Conservation (phyloP, 768 basidiomycete species). For the Fomitopsis pulvina region DNA sequence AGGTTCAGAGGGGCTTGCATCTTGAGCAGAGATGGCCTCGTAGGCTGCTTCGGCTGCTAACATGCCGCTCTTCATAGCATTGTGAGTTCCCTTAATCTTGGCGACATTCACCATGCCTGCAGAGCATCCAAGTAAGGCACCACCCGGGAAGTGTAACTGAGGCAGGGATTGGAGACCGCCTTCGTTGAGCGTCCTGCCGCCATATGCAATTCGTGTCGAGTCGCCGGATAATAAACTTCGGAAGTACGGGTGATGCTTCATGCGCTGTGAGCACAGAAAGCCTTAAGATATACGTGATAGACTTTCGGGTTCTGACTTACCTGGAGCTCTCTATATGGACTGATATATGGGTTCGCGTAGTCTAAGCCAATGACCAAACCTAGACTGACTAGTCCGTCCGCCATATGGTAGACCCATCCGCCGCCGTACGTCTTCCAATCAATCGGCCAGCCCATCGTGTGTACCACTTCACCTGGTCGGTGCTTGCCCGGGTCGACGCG, state of each 20-base stretch:
- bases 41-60: constrained; percentile 88
- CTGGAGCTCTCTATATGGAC: constrained; percentile 91
- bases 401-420: constrained; percentile 95
- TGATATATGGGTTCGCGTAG: constrained; percentile 89
- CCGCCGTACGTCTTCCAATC: constrained; percentile 82
- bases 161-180: constrained; percentile 93
- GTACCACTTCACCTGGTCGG: constrained; percentile 77
- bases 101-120: constrained; percentile 96
- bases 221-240: constrained; percentile 68
- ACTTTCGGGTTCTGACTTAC: constrained; percentile 27
- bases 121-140: constrained; percentile 90
- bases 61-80: constrained; percentile 99
- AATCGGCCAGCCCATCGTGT: constrained; percentile 93
- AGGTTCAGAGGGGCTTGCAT: constrained; percentile 16
- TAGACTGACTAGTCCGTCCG: constrained; percentile 79
- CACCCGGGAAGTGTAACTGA: constrained; percentile 82
- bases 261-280: constrained; percentile 45
- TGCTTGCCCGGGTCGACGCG: constrained; percentile 62
- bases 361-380: constrained; percentile 93
- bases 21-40: constrained; percentile 40
- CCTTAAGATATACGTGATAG: constrained; percentile 15
- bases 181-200: constrained; percentile 84
- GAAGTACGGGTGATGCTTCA: constrained; percentile 98
- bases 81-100: constrained; percentile 98
- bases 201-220: constrained; percentile 80